Conservation (phyloP, 2,329 filamentous ascomycete species). For the Dothidotthia symphoricarpi region DNA sequence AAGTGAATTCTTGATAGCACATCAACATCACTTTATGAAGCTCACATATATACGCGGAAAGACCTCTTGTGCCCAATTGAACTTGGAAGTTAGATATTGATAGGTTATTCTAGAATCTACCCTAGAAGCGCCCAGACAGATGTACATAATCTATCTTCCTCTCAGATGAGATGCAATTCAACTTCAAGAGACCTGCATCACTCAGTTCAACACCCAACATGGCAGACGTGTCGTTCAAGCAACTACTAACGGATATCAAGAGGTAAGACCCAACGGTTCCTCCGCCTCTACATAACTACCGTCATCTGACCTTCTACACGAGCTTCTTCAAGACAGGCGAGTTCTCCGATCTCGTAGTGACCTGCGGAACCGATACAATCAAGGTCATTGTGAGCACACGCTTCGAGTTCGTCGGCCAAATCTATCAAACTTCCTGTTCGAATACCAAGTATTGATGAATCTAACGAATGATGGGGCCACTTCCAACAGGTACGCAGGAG, state of each 20-base stretch:
- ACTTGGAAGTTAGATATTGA: no score
- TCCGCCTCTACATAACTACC: neutral
- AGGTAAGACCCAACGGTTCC: neutral
- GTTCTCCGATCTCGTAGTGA: slow-evolving; percentile 9
- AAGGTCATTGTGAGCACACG: slow-evolving; percentile 1
- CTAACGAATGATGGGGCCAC: neutral
- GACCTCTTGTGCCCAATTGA: no score
- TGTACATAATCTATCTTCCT: no score
- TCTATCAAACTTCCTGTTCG: neutral
- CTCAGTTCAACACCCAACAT: no score
- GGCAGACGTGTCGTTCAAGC: neutral
- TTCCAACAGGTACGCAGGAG: no score
- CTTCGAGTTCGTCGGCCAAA: slow-evolving; percentile 1
- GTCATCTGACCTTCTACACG: neutral
- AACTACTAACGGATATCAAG: neutral
- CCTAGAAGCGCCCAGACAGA: no score
- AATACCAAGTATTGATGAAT: neutral
- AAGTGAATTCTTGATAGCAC: no score
- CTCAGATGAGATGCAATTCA: no score
- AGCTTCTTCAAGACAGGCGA: slow-evolving; percentile 3
- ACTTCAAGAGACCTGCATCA: no score
- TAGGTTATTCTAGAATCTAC: no score
- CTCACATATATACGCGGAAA: no score
- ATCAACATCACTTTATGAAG: no score
- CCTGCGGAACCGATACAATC: slow-evolving; percentile 4